A percentile compares a stretch with the other conserved stretches of the same genome.
phyloP scores from a whole-genome alignment of 768 basidiomycete species.

The Cubamyces lactineus region DNA sequence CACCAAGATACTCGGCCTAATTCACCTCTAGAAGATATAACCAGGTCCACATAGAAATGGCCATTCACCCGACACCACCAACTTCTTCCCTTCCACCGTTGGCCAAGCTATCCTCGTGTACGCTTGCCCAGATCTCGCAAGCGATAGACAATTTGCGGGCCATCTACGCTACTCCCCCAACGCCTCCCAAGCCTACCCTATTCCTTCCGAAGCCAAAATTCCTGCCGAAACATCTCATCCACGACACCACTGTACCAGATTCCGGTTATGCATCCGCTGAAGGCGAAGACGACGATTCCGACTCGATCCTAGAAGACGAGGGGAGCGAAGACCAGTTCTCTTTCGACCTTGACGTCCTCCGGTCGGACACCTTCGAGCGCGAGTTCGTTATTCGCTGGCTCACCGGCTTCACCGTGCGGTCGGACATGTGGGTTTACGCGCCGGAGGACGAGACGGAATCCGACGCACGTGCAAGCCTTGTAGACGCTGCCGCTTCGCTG shows the following conservation, averaged over 20 bases:
- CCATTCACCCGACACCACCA: constrained; percentile 39
- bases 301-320: too few relatives aligned
- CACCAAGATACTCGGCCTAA: too few relatives aligned
- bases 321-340: constrained; percentile 6
- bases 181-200: constrained; percentile 28
- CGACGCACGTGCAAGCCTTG: constrained; percentile 43
- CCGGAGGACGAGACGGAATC: constrained; percentile 40
- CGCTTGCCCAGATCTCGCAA: constrained; percentile 41
- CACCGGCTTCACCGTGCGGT: constrained; percentile 66
- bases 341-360: constrained; percentile 49
- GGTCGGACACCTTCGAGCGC: constrained; percentile 68
- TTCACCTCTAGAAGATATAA: too few relatives aligned
- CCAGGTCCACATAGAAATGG: constrained; percentile 5
- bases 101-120: constrained; percentile 40
- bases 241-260: constrained; percentile 57
- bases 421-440: constrained; percentile 51
- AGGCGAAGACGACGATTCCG: constrained; percentile 50
- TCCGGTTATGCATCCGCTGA: constrained; percentile 81
- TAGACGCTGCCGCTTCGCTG: constrained; percentile 63
- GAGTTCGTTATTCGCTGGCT: constrained; percentile 74
- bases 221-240: constrained; percentile 36
- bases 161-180: constrained; percentile 54
- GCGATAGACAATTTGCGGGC: constrained; percentile 49
- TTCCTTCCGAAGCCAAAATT: constrained; percentile 27
- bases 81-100: constrained; percentile 63